Percentiles rank a stretch among this genome's conserved stretches.
Conservation (phyloP, 768 basidiomycete genomes). For the Psilocybe sp. region DNA sequence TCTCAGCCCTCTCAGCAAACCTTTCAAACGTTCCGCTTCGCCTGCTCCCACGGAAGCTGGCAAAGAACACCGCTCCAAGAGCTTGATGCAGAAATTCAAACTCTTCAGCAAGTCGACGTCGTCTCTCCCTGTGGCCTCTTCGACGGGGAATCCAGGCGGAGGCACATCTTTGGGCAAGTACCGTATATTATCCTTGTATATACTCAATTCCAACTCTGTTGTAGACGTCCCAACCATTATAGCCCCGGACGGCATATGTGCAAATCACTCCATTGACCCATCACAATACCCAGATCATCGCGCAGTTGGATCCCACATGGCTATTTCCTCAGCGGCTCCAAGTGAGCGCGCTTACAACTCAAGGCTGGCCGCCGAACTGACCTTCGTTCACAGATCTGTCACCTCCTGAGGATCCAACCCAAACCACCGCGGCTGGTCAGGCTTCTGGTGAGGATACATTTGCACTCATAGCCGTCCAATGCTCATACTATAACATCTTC, state of each 20-base stretch:
- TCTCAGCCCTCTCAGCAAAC: too few relatives aligned
- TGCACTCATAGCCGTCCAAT: background rate
- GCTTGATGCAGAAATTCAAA: too few relatives aligned
- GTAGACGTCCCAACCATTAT: background rate
- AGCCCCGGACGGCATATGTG: background rate
- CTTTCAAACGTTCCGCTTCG: too few relatives aligned
- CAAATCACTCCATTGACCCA: background rate
- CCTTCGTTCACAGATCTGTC: background rate
- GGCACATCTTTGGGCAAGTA: background rate
- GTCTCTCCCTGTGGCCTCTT: constrained; percentile 1
- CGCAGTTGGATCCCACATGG: background rate
- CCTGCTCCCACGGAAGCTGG: too few relatives aligned
- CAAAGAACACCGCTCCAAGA: too few relatives aligned
- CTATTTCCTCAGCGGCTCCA: background rate
- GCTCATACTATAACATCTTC: constrained; percentile 1
- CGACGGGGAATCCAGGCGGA: constrained; percentile 1
- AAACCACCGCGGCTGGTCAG: background rate
- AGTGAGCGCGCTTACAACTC: background rate
- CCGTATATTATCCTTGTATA: background rate
- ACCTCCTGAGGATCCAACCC: background rate
- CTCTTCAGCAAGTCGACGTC: background rate
- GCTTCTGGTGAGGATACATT: background rate
- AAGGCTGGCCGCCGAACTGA: background rate
- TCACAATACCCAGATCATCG: background rate
- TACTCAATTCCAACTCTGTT: background rate